Base-by-base conservation (phyloP, 2,329 filamentous ascomycete species). In the Colletotrichum noveboracense region DNA sequence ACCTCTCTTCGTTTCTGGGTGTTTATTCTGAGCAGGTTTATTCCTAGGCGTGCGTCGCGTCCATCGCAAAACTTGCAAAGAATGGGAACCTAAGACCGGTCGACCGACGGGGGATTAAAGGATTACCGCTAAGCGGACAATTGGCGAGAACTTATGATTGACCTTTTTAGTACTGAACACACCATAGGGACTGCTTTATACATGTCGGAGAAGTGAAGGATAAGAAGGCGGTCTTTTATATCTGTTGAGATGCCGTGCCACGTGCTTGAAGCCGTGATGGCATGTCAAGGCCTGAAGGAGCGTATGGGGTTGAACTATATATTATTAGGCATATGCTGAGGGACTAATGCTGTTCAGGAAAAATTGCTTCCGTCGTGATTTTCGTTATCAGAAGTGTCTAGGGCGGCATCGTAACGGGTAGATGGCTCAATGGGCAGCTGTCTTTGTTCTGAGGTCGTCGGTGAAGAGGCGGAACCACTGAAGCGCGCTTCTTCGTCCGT, bases 361-460 rank as follows among this genome's bases (percentile, higher is more conserved):
- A 36, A 16, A 36, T 34, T 14, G 0, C 2, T 28, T 28, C 28
- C 28, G 28, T 28, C 28, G 28, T 8, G 28, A 28, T 28, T 28
- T 8, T 8, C 28, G 7, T 28, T 28, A 28, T 3, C 28, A 28
- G 28, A 28, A 10, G 32, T 36, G 34, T 4, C 34, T 7, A 14
- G 4, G 13, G 3, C 4, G 13, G 1, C 3, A 38, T 38, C 4
- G 1, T 5, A 18, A 38, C 36, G 0, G 7, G 2, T 38, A 0
- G 36, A 0, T 43, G 38, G 38, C 38, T 43, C 38, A 6, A n/a
- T 0, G 8, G 18, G 38, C 0, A 4, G 38, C 18, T 10, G 18
- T 43, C 0, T 43, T 5, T 9, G 8, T 18, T 43, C 38, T n/a
- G 5, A 43, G 18, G 5, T n/a, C 18, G 18, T 43, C 38, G 18